These are phyloP conservation scores for Pyronema omphalodes DNA, from an alignment of 495 filamentous ascomycete genomes.

Conservation along the genomic window DNA sequence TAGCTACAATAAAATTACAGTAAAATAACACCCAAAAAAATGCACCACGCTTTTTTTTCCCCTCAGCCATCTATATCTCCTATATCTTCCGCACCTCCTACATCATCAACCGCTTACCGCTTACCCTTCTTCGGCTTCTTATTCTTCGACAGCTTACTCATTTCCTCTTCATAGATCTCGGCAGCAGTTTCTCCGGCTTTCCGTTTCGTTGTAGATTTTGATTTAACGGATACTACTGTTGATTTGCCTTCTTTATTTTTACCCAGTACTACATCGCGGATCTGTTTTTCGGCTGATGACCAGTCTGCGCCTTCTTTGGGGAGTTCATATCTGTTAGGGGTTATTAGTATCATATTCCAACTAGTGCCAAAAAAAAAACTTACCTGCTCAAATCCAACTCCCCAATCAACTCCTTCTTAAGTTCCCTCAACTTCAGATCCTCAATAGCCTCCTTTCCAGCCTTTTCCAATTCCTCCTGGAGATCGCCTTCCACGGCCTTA, in stretches of 20 bases:
- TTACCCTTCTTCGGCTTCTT: constrained; percentile 39
- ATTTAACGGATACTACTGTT: constrained; percentile 68
- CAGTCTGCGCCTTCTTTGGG: constrained; percentile 51
- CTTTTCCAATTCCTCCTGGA: constrained; percentile 76
- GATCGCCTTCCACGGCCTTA: constrained; percentile 44
- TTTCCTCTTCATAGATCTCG: constrained; percentile 40
- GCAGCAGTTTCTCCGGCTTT: constrained; percentile 54
- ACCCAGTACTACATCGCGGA: constrained; percentile 31
- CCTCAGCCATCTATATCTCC: no score
- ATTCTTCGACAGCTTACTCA: constrained; percentile 32
- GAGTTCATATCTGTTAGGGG: constrained; percentile 54
- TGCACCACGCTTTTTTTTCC: no score
- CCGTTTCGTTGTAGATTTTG: constrained; percentile 46
- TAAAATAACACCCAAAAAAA: no score
- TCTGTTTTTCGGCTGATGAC: constrained; percentile 68
- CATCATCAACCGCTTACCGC: constrained; percentile 4
- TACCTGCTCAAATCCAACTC: constrained; percentile 75
- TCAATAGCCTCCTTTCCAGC: constrained; percentile 57
- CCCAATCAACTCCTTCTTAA: constrained; percentile 73
- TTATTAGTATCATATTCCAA: constrained; percentile 24
- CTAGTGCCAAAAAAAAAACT: constrained; percentile 26
- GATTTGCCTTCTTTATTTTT: constrained; percentile 37
- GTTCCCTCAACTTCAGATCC: constrained; percentile 37
- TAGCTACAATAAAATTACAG: no score
- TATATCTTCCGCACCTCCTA: not conserved